Evolutionary conservation across 1,139 yeast genomes (phyloP).

Genomic region (Saccharomyces hybrid): DNA sequence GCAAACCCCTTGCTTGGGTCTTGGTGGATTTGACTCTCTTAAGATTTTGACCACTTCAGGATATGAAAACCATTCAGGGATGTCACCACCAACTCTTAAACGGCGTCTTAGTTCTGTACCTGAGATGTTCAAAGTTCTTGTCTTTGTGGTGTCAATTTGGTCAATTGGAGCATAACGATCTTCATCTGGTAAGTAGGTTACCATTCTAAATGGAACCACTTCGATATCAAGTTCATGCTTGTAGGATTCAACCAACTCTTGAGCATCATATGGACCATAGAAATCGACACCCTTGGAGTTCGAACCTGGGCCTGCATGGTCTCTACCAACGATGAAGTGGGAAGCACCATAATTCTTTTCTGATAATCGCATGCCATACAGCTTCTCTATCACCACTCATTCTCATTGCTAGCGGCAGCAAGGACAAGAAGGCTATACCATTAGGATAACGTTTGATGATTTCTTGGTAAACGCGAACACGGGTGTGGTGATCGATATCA

Average conservation of each 20-base stretch:
- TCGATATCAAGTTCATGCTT: slow-evolving; percentile 74
- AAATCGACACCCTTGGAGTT: slow-evolving; percentile 91
- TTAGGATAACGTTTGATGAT: slow-evolving; percentile 86
- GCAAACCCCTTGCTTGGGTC: slow-evolving; percentile 88
- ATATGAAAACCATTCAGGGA: slow-evolving; percentile 95
- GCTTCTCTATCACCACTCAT: slow-evolving; percentile 99
- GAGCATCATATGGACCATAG: slow-evolving; percentile 97
- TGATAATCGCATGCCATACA: slow-evolving; percentile 94
- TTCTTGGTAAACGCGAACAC: slow-evolving; percentile 91
- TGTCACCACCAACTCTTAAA: slow-evolving; percentile 75
- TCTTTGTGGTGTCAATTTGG: slow-evolving; percentile 68
- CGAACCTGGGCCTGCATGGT: slow-evolving; percentile 95
- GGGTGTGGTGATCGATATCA: slow-evolving; percentile 94
- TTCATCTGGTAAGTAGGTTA: slow-evolving; percentile 89
- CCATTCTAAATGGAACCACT: slow-evolving; percentile 95
- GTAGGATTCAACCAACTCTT: slow-evolving; percentile 70
- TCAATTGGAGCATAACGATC: slow-evolving; percentile 94
- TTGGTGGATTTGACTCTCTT: slow-evolving; percentile 90
- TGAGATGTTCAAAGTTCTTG: slow-evolving; percentile 79
- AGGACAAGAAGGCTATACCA: slow-evolving; percentile 83
- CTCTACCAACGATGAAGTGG: slow-evolving; percentile 95
- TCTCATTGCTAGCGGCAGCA: slow-evolving; percentile 94
- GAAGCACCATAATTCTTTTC: slow-evolving; percentile 96
- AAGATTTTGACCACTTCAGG: slow-evolving; percentile 90
- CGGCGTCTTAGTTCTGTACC: slow-evolving; percentile 92